Percentiles rank a stretch among this genome's conserved stretches.
Evolutionary conservation across 2,329 filamentous ascomycete species (phyloP).

Genomic region (Grosmannia serpens): DNA sequence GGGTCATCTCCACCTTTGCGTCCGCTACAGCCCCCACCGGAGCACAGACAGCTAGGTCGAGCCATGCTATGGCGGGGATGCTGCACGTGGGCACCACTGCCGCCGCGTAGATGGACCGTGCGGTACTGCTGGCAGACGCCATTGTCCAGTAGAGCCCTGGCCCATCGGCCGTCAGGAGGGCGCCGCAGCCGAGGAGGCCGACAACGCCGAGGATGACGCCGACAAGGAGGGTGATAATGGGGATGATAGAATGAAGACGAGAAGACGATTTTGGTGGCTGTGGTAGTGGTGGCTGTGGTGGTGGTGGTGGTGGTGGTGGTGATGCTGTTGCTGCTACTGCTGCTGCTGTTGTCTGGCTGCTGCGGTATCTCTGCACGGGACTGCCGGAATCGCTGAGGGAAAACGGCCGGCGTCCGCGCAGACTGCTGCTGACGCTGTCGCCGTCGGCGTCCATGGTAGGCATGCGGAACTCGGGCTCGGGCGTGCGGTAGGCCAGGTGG

Average conservation of each 20-base stretch:
- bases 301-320: background rate
- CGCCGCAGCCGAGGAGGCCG: constrained; percentile 3
- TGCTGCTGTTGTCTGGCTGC: background rate
- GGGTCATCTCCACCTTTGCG: no score
- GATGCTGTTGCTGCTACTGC: background rate
- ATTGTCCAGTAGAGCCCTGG: no score
- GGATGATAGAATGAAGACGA: background rate
- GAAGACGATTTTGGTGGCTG: no score
- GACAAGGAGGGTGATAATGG: background rate
- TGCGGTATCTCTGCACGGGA: constrained; percentile 1
- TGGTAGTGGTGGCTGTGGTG: no score
- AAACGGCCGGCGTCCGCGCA: constrained; percentile 14
- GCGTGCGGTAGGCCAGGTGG: constrained; percentile 22
- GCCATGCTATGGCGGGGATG: constrained; percentile 50
- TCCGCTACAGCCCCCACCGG: no score
- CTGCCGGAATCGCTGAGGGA: constrained; percentile 9
- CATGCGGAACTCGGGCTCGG: constrained; percentile 43
- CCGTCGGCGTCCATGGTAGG: constrained; percentile 31
- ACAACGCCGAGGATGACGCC: background rate
- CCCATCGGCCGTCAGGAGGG: background rate
- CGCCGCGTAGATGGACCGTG: constrained; percentile 7
- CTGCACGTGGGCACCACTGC: constrained; percentile 13
- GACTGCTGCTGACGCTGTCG: constrained; percentile 17
- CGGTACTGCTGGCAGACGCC: background rate
- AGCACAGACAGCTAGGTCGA: constrained; percentile 54